Percentiles rank a stretch among this genome's conserved stretches.
phyloP scores from a whole-genome alignment of 305 asterid genomes.

The Stenogyne calaminthoides region DNA sequence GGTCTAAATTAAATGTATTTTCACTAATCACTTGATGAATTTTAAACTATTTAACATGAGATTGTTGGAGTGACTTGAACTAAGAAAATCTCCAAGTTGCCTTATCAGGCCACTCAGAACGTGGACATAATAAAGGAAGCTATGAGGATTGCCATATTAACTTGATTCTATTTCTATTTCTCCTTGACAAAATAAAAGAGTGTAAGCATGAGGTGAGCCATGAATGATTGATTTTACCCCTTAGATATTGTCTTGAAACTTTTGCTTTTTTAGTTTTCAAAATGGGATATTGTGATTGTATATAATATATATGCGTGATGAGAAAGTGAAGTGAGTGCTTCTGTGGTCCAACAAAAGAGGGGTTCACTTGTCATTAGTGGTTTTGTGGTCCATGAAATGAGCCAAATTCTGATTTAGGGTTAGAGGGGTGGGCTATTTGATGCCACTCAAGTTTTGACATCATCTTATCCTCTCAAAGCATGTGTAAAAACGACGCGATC shows the following conservation, averaged over 20 bases:
- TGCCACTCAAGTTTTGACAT: constrained; percentile 19
- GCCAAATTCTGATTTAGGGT: constrained; percentile 15
- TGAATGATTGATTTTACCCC: constrained; percentile 5
- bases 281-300: background rate
- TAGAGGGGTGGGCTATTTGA: background rate
- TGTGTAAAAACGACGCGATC: background rate
- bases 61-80: background rate
- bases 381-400: constrained; percentile 35
- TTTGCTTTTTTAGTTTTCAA: background rate
- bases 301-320: background rate
- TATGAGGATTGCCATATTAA: background rate
- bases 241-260: background rate
- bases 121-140: constrained; percentile 1
- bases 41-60: background rate
- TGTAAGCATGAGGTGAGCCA: background rate
- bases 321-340: constrained; percentile 24
- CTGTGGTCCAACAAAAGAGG: constrained; percentile 35
- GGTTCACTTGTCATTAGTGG: constrained; percentile 13
- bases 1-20: background rate
- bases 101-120: background rate
- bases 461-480: constrained; percentile 18
- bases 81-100: background rate
- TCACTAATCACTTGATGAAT: background rate
- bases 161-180: background rate
- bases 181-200: background rate